Percentiles rank a stretch among this genome's conserved stretches.
phyloP scores from a whole-genome alignment of 75 land plant species.

The Pinus tabuliformis region DNA sequence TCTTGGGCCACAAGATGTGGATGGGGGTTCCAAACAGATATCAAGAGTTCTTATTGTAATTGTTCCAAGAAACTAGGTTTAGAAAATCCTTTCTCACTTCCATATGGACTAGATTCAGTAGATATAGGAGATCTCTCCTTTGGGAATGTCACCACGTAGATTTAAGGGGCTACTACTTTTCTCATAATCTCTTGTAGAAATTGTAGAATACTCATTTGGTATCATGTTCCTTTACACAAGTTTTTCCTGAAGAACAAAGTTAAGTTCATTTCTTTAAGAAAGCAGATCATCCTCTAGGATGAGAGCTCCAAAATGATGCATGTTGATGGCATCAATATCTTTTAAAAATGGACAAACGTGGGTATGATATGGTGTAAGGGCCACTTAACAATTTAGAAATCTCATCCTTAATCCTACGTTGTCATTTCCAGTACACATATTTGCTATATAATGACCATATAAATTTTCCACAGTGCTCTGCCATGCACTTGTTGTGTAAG shows the following conservation, averaged over 20 bases:
- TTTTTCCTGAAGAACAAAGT: neutral
- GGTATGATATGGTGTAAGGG: too few relatives aligned
- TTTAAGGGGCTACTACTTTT: neutral
- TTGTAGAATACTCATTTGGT: neutral
- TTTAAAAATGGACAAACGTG: too few relatives aligned
- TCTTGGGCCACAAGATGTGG: constrained; percentile 98
- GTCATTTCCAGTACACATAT: too few relatives aligned
- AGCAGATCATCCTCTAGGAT: constrained; percentile 10
- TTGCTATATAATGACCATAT: too few relatives aligned
- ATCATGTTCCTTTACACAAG: neutral
- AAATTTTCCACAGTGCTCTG: too few relatives aligned
- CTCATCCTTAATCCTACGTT: too few relatives aligned
- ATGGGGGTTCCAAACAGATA: constrained; percentile 87
- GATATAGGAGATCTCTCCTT: neutral
- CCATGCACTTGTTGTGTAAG: too few relatives aligned
- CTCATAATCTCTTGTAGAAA: neutral
- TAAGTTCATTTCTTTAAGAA: neutral
- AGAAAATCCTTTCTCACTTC: constrained; percentile 9
- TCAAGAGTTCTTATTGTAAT: constrained; percentile 90
- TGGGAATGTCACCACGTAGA: neutral
- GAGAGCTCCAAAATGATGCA: constrained; percentile 20
- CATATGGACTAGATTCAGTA: neutral
- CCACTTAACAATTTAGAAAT: too few relatives aligned
- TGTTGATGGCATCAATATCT: constrained; percentile 11
- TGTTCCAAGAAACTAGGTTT: constrained; percentile 55